Base-by-base conservation (phyloP, 2,329 filamentous ascomycete genomes). In the Ceratocystiopsis minuta region DNA sequence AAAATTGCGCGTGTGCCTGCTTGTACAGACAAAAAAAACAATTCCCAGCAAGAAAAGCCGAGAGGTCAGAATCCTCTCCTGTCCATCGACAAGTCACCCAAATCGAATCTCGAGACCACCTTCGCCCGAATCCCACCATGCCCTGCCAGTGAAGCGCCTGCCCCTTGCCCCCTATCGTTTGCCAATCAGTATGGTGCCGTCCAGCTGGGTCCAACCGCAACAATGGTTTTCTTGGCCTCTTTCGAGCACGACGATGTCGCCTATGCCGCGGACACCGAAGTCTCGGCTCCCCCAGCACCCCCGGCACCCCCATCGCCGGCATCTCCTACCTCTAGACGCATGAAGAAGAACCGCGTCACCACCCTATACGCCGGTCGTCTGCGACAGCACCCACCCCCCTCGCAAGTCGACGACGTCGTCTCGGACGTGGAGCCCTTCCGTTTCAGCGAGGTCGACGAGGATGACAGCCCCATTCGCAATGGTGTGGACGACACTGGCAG, bases 391-490 rank as follows among this genome's bases (percentile, higher is more conserved):
- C 32, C 49, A 45, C 51, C 53, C 50, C 50, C 51, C 52, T 50
- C 49, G 53, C 54, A 55, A 57, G 46, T 41, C 53, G 51, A 49
- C 47, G 46, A 37, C 17, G 47, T 45, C 28, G 48, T 50, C 41
- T 47, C 51, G 44, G 45, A 51, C 42, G 31, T 43, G 36, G 44
- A 47, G 42, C 46, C 44, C 42, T 44, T 43, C 24, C 24, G 42
- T 45, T 45, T 45, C 43, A 39, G 24, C 41, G 38, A 41, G 36
- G 36, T 18, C 31, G 15, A 38, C 35, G 37, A 37, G 16, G 31
- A 41, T 17, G 34, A 31, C 39, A 38, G 36, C 38, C 38, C 37
- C 28, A 36, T 31, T 37, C 42, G 39, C 36, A 39, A 16, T 35
- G 40, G 40, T 32, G 38, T 46, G 17, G 36, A 44, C 37, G 42